These are phyloP conservation scores for Cryomyces minteri DNA, from an alignment of 495 filamentous ascomycete genomes.

Conservation along the genomic window DNA sequence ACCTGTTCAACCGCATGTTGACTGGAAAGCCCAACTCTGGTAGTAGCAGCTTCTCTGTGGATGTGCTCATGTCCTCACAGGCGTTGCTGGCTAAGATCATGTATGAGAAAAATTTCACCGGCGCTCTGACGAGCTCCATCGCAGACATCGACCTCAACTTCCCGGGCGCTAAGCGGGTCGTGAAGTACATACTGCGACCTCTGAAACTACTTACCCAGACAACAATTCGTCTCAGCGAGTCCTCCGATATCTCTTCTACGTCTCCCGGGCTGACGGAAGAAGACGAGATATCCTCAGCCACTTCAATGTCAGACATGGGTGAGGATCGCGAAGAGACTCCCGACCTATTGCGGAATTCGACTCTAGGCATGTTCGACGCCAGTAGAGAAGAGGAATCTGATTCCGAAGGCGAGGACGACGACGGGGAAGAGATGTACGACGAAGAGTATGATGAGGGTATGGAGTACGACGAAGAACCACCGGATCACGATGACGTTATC, in stretches of 20 bases:
- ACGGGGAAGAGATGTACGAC: slow-evolving; percentile 23
- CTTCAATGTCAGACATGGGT: slow-evolving; percentile 73
- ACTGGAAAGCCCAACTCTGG: slow-evolving; percentile 48
- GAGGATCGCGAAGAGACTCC: slow-evolving; percentile 57
- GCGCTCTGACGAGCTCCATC: slow-evolving; percentile 73
- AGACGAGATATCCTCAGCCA: slow-evolving; percentile 77
- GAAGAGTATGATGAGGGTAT: slow-evolving; percentile 67
- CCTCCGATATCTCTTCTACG: slow-evolving; percentile 47
- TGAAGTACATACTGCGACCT: slow-evolving; percentile 89
- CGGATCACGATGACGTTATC: slow-evolving; percentile 61
- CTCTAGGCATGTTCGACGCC: slow-evolving; percentile 85
- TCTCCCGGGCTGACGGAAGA: slow-evolving; percentile 50
- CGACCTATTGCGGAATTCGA: slow-evolving; percentile 91
- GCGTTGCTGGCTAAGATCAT: slow-evolving; percentile 79
- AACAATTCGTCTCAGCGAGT: slow-evolving; percentile 67
- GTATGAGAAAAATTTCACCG: slow-evolving; percentile 94
- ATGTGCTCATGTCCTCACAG: slow-evolving; percentile 23
- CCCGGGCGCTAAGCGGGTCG: slow-evolving; percentile 74
- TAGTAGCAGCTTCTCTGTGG: slow-evolving; percentile 11
- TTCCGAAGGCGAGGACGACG: slow-evolving; percentile 46
- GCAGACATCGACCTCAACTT: slow-evolving; percentile 94
- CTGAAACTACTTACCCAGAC: slow-evolving; percentile 73
- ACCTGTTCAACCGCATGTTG: slow-evolving; percentile 86
- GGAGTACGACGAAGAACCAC: slow-evolving; percentile 59
- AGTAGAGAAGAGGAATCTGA: slow-evolving; percentile 57